Conservation (phyloP, 257 asterid species). For the Cynanchum wilfordii region DNA sequence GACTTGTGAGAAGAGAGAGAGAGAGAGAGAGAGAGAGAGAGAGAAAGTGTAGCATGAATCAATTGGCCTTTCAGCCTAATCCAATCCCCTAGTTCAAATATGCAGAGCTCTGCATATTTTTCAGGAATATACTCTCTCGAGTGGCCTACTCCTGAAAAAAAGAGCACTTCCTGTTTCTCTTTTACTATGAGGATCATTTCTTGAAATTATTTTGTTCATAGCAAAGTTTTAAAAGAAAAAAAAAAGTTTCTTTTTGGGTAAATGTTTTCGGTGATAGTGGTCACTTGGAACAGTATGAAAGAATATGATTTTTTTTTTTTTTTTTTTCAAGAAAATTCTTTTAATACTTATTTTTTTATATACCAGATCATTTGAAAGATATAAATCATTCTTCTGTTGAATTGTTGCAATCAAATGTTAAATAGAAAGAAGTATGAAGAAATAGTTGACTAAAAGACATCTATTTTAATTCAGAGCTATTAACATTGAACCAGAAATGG, state of each 20-base stretch:
- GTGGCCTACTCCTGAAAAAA: slow-evolving; percentile 20
- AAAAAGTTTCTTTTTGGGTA: too few species aligned
- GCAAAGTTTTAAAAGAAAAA: background rate
- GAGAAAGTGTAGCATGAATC: slow-evolving; percentile 23
- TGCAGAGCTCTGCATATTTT: slow-evolving; percentile 10
- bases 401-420: too few species aligned
- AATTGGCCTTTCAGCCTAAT: slow-evolving; percentile 24
- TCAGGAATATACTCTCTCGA: slow-evolving; percentile 30
- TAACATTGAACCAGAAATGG: background rate
- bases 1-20: slow-evolving; percentile 2
- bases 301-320: background rate
- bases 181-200: background rate
- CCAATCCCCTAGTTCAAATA: slow-evolving; percentile 10
- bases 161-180: slow-evolving; percentile 1
- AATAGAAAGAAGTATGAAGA: too few species aligned
- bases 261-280: background rate
- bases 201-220: background rate
- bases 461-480: background rate
- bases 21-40: slow-evolving; percentile 8
- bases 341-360: background rate
- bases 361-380: too few species aligned
- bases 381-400: too few species aligned
- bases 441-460: background rate
- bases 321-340: background rate
- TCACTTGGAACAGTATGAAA: background rate